Base-by-base conservation (phyloP, 768 basidiomycete species). In the Clathrus columnatus region DNA sequence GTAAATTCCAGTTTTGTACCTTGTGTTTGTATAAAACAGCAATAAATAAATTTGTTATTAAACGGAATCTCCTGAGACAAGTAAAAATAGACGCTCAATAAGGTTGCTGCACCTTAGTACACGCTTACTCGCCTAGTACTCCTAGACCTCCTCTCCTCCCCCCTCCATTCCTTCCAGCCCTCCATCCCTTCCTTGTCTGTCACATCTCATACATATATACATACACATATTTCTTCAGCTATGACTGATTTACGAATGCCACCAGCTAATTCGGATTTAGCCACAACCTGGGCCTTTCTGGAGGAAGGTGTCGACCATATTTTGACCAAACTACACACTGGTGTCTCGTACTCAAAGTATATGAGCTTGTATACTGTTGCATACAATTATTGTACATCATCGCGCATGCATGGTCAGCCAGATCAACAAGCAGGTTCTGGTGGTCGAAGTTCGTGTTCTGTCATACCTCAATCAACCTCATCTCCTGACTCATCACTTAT, bases 381-480 rank as follows among this genome's bases (percentile, higher is more conserved):
- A 7, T 98, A 99, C 77, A 97, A 98, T 74, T 98, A 95, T 69
- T 99, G 96, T 67, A 97, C 91, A 24, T 87, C 87, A 26, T 87
- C 87, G 2, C 62, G 69, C 29, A 71, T 69, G 68, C 66, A 70
- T 59, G 63, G 59, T 8, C 61, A 59, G 20, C 61, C 68, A 21
- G 70, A 73, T 18, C 70, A 73, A 23, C 63, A 64, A n/a, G 17
- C 48, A 47, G 73, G 48, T 6, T 26, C 14, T 52, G 24, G 48
- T 50, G 51, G 59, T 57, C 43, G 46, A 36, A 49, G 11, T 63
- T 29, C 29, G 48, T 51, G 41, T 26, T 28, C 32, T 61, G 16
- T 24, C 47, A 16, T 17, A 14, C 52, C 55, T 62, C 55, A 60
- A 48, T 63, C 59, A 66, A 56, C 44, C 53, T 61, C 54, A 50